Evolutionary conservation across 768 basidiomycete genomes (phyloP).

Genomic region (Russula sp.): DNA sequence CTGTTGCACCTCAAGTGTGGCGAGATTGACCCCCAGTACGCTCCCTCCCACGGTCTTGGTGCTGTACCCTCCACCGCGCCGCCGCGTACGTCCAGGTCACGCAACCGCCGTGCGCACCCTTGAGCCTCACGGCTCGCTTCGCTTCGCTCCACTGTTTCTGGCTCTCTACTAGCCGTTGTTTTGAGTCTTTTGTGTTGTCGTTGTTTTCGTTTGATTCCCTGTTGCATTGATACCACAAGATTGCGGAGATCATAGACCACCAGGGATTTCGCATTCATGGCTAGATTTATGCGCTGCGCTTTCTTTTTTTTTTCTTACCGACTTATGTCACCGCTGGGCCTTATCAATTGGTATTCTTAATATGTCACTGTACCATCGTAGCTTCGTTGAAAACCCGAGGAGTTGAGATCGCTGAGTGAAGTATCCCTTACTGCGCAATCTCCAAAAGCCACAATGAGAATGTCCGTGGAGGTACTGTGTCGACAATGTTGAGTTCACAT

Average conservation of each 20-base stretch:
- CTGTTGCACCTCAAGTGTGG: slow-evolving; percentile 72
- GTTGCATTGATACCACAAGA: slow-evolving; percentile 14
- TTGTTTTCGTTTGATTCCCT: neutral
- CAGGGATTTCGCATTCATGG: slow-evolving; percentile 4
- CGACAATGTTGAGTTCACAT: neutral
- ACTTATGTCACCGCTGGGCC: neutral
- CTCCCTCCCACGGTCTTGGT: slow-evolving; percentile 73
- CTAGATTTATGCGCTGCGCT: neutral
- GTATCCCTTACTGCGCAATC: neutral
- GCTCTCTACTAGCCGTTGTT: neutral
- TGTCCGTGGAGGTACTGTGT: neutral
- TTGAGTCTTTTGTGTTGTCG: slow-evolving; percentile 2
- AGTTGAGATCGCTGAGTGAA: neutral
- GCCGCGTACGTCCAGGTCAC: slow-evolving; percentile 50
- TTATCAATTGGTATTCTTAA: slow-evolving; percentile 11
- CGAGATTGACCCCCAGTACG: slow-evolving; percentile 70
- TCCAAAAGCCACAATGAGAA: neutral
- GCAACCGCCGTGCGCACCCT: slow-evolving; percentile 38
- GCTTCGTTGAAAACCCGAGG: neutral
- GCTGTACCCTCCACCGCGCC: slow-evolving; percentile 43
- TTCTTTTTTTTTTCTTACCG: neutral
- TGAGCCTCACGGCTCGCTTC: neutral
- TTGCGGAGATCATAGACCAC: neutral
- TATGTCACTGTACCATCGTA: slow-evolving; percentile 7
- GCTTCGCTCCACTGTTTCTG: neutral